Base-by-base conservation (phyloP, 805 yeast genomes). In the Saccharomycopsis oosterbeekiorum region DNA sequence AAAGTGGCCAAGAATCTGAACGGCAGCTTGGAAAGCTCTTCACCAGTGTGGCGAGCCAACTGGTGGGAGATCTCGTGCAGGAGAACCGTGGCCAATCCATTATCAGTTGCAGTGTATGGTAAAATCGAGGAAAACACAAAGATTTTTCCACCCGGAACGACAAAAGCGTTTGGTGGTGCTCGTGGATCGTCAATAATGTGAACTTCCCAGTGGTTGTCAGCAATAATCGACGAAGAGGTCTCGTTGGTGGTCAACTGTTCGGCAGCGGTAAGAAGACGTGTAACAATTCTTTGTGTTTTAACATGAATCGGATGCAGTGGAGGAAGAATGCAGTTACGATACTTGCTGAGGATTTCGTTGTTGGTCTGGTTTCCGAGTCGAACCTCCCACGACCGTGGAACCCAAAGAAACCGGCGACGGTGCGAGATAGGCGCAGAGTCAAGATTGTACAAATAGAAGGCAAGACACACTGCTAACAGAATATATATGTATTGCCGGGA, bases 41-140 rank as follows among this genome's bases (percentile, higher is more conserved):
- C 99, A 56, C 87, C 84, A 6, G 94, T 83, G 70, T 94, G 99
- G 63, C 96, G 84, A 9, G 97, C 97, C 66, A 94, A 76, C 71
- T 91, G 96, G 74, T 94, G 99, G 0, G 97, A 92, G 60, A 92
- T 81, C 68, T 94, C 99, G 71, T 94, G 99, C 0, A 96, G 78
- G 55, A 94, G 75, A 1, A 94, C 97, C 0, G 98, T 91, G n/a
- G 98, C 98, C 55, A 94, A 74, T 1, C 97, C 97, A 70, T 90
- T 96, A 59, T 90, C 96, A 69, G 88, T 84, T 29, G 76, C 74
- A 71, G 96, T 86, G 37, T 94, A 82, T 1, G 88, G 87, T 56
- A 94, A 70, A 50, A 94, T 89, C 10, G 88, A 82, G 55, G 86
- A 78, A 69, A 88, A 89, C 19, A 94, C 91, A 73, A 94, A 94